Base-by-base conservation (phyloP, 768 basidiomycete genomes). In the Mycena rosella region DNA sequence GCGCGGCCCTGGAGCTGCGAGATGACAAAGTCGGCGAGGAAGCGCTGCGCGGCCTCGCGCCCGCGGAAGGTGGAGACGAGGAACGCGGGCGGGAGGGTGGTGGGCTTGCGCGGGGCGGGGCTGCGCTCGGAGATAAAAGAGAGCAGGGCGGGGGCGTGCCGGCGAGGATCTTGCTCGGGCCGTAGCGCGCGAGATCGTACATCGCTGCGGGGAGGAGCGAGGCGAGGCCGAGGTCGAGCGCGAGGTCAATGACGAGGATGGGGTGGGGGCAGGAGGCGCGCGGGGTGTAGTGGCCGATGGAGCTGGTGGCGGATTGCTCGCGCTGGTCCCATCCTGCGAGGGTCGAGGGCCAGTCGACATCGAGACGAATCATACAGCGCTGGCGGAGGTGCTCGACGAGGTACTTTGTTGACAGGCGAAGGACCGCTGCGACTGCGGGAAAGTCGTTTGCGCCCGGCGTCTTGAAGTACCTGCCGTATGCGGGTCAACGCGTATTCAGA, bases 361-460 rank as follows among this genome's bases (percentile, higher is more conserved):
- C 77, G 20, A 94, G 84, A 14, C 88, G 88, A 5, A 78, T 76
- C 26, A 94, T 78, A 71, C 91, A 92, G 44, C 84, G 88, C 47
- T 80, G 72, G 0, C 89, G 88, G 32, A 93, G 87, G 62, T 88
- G 85, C 40, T 91, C 87, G 61, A 92, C 89, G 56, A 93, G 82
- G 75, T 94, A 94, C 78, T 94, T 94, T 32, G 87, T 86, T 1
- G 92, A 91, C 2, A 94, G 79, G 7, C 92, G 89, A 9, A 93
- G 84, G 48, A 92, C 89, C 5, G 87, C 86, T 3, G 91, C 83
- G 40, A 94, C 76, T 22, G 81, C 78, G 9, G 86, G 80, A 70
- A 93, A 93, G 72, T 91, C 86, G 42, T 82, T 78, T 1, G 87
- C 81, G 26, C 79, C 75, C 1, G 84, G 84, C 5, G 79, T 78